These are phyloP conservation scores for Aechmea fasciata DNA, from an alignment of 176 grass and related monocot species.

Conservation along the genomic window DNA sequence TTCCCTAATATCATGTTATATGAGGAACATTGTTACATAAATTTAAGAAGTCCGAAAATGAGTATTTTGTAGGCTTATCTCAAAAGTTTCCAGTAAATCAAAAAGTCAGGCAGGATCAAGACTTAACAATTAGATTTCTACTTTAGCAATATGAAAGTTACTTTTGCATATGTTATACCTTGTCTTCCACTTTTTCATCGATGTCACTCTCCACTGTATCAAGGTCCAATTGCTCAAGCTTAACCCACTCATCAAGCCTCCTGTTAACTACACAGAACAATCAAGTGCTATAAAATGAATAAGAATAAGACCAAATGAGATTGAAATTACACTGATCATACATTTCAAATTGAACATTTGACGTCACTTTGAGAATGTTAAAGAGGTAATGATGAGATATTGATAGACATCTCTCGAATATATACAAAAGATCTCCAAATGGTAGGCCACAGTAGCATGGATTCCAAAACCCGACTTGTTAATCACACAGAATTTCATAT, in stretches of 20 bases:
- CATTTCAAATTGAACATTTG: not conserved
- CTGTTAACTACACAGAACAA: constrained; percentile 69
- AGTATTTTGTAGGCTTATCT: too few species aligned
- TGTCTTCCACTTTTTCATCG: constrained; percentile 96
- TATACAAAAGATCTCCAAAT: too few species aligned
- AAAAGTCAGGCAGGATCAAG: too few species aligned
- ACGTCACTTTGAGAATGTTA: not conserved
- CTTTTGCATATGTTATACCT: constrained; percentile 38
- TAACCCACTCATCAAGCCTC: constrained; percentile 96
- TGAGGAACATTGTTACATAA: not conserved
- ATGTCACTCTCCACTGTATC: constrained; percentile 73
- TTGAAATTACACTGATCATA: not conserved
- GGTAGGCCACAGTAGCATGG: too few species aligned
- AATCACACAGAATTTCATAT: not conserved
- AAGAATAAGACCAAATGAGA: not conserved
- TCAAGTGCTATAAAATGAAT: constrained; percentile 3
- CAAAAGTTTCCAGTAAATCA: too few species aligned
- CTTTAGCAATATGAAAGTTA: not conserved
- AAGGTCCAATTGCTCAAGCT: constrained; percentile 96
- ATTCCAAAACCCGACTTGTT: not conserved
- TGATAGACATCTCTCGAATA: too few species aligned
- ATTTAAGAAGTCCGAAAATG: not conserved
- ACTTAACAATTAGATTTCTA: too few species aligned
- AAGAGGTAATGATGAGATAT: not conserved
- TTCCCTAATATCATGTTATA: not conserved